These are phyloP conservation scores for Physcomitrellopsis africana DNA, from an alignment of 225 moss, liverwort and hornwort genomes.

Conservation along the genomic window DNA sequence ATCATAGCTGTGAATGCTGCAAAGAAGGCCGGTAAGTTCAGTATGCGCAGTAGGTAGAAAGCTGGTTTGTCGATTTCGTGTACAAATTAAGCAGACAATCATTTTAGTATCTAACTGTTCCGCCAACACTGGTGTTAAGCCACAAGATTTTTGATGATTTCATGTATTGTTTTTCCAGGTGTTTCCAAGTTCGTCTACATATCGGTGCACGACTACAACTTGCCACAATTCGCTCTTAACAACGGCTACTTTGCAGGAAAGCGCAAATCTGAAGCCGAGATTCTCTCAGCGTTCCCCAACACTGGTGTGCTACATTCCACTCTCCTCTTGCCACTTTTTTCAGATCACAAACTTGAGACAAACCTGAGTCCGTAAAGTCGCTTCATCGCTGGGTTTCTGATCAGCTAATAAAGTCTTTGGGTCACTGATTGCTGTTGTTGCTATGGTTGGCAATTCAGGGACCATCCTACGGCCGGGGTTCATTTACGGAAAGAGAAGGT, in stretches of 20 bases:
- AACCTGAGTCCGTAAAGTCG: not conserved
- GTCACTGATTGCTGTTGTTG: not conserved
- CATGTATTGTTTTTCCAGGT: constrained; percentile 42
- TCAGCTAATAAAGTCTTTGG: no score
- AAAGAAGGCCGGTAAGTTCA: constrained; percentile 65
- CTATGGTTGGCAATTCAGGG: constrained; percentile 46
- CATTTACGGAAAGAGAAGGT: constrained; percentile 80
- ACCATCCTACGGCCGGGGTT: constrained; percentile 81
- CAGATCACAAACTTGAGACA: not conserved
- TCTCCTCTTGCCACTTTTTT: not conserved
- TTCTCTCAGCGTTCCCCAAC: constrained; percentile 67
- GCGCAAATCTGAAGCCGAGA: constrained; percentile 78
- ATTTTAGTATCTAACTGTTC: not conserved
- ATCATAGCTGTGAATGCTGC: constrained; percentile 85
- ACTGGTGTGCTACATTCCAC: constrained; percentile 43
- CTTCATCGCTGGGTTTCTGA: not conserved
- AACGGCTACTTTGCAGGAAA: constrained; percentile 96
- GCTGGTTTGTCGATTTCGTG: not conserved
- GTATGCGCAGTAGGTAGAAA: not conserved
- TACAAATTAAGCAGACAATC: not conserved
- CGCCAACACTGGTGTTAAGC: not conserved
- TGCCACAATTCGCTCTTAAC: constrained; percentile 80
- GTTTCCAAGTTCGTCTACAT: constrained; percentile 83
- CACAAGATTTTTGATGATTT: not conserved
- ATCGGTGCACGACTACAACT: constrained; percentile 89